Evolutionary conservation across 208 protist genomes (phyloP), one percentile per base, ranked within the genome.

Genomic region (Wallacemonas sp.): DNA sequence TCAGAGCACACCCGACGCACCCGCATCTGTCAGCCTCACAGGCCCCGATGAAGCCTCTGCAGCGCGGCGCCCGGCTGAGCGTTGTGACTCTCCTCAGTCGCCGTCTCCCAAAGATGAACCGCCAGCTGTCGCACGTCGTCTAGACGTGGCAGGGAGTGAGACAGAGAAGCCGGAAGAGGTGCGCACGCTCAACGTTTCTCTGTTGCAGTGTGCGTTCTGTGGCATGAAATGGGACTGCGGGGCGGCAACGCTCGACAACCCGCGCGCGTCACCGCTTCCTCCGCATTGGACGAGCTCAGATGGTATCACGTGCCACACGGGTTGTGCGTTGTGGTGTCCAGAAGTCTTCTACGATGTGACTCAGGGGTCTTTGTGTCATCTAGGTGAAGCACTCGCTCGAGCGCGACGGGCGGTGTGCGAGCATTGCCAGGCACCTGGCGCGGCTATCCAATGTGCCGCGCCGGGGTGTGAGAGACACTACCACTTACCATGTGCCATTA

Each of bases 271-370:
- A 1, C 2, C 27, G 8, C 41, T 24, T 1, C n/a, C 66, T 1
- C 42, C 61, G 5, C 49, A 61, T 0, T 46, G 67, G 8, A 49
- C 42, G 31, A 3, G 19, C 15, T 34, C 58, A 1, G 71, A 69
- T 12, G 78, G 70, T 15, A 14, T 72, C 24, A 5, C 22, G 4
- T 79, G 81, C 47, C 86, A 93, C 68, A 61, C 73, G 21, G 61
- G 54, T 5, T 93, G 87, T 53, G 87, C 87, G 0, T 65, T 93
- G 14, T 93, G 87, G 87, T 86, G 78, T 39, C 81, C 86, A 56
- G 83, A 90, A 60, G 86, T 93, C 17, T 93, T 74, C 66, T 85
- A 77, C 66, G 70, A 90, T 33, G 44, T n/a, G n/a, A 12, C 49
- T 15, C 22, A 56, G 17, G 53, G 36, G 14, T 26, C 11, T 21